Evolutionary conservation across 768 basidiomycete genomes (phyloP).

Genomic region (Mycena amicta): DNA sequence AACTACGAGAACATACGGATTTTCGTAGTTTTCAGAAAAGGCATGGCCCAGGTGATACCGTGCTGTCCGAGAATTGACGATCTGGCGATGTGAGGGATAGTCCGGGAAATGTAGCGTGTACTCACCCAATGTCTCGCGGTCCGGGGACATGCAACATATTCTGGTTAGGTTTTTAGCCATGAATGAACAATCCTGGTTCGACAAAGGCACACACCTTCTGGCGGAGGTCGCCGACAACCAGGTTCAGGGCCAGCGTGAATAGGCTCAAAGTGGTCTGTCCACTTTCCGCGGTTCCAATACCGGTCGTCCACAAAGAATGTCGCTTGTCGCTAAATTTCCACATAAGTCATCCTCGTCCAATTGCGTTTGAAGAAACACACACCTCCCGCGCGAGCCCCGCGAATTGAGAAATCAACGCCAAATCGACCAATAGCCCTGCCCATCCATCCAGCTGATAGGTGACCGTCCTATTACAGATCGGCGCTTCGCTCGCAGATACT

Average conservation of each 20-base stretch:
- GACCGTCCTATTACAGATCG: conserved; percentile 61
- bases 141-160: conserved; percentile 74
- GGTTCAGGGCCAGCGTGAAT: conserved; percentile 57
- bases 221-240: conserved; percentile 61
- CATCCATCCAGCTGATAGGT: conserved; percentile 73
- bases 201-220: conserved; percentile 49
- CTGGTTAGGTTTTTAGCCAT: no score
- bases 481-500: conserved; percentile 22
- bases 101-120: background rate
- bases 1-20: no score
- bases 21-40: conserved; percentile 60
- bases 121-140: conserved; percentile 53
- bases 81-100: conserved; percentile 40
- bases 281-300: conserved; percentile 78
- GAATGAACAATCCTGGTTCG: no score
- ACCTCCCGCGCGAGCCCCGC: conserved; percentile 71
- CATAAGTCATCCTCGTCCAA: conserved; percentile 4
- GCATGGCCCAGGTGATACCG: conserved; percentile 62
- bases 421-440: conserved; percentile 65
- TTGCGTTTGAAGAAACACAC: conserved; percentile 14
- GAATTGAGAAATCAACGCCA: conserved; percentile 67
- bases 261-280: conserved; percentile 67
- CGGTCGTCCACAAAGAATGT: conserved; percentile 73
- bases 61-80: conserved; percentile 65
- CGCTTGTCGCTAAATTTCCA: conserved; percentile 49